phyloP scores from a whole-genome alignment of 176 grass and related monocot species.

The Rhynchospora pubera region DNA sequence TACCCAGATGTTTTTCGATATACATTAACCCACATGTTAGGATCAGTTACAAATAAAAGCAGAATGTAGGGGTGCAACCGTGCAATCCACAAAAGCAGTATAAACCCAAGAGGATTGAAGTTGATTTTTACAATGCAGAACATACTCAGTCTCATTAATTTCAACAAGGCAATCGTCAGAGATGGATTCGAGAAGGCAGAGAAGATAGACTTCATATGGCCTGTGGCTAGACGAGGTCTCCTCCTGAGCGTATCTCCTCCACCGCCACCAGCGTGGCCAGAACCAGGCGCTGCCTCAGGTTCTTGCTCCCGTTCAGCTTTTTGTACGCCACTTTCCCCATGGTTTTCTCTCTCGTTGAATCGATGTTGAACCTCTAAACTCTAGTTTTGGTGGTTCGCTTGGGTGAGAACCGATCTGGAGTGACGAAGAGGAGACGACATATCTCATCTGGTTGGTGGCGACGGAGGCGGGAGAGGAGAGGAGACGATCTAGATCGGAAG shows the following conservation, averaged over 20 bases:
- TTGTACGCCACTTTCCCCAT: constrained; percentile 27
- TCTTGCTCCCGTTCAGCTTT: constrained; percentile 45
- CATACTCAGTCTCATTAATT: constrained; percentile 66
- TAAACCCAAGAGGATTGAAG: background rate
- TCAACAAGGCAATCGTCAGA: constrained; percentile 65
- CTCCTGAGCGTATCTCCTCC: constrained; percentile 60
- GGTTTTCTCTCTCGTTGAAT: background rate
- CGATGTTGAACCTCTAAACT: constrained; percentile 1
- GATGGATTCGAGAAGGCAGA: constrained; percentile 71
- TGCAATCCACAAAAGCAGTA: background rate
- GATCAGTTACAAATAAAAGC: background rate
- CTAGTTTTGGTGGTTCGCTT: background rate
- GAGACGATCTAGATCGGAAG: no score
- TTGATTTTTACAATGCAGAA: background rate
- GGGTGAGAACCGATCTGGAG: no score
- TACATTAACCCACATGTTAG: background rate
- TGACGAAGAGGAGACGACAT: no score
- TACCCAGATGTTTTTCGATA: background rate
- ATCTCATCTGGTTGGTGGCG: no score
- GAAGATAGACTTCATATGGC: constrained; percentile 61
- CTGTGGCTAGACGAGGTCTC: constrained; percentile 54
- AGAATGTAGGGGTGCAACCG: background rate
- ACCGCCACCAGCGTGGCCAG: constrained; percentile 70
- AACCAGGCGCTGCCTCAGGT: constrained; percentile 73
- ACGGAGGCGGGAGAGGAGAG: no score